These are phyloP conservation scores for Achlya hypogyna DNA, from an alignment of 352 stramenopile species.

Conservation along the genomic window DNA sequence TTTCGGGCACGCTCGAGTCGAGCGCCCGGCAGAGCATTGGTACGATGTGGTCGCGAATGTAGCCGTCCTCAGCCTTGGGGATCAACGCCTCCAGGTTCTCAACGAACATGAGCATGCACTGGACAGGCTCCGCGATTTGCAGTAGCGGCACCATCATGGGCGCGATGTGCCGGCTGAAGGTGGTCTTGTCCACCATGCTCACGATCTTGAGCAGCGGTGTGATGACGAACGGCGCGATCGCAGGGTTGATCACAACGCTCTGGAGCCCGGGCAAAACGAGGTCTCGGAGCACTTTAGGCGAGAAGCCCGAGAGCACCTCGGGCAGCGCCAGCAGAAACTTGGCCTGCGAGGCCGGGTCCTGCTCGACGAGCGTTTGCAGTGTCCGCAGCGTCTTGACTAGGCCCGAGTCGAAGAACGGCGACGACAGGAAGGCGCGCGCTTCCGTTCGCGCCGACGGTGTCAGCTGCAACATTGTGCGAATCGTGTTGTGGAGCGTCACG, in stretches of 20 bases:
- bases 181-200: constrained; percentile 77
- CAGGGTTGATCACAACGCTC: constrained; percentile 76
- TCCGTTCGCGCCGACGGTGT: constrained; percentile 54
- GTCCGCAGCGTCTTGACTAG: constrained; percentile 75
- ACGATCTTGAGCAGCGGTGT: constrained; percentile 84
- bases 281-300: constrained; percentile 62
- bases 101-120: constrained; percentile 88
- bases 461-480: constrained; percentile 59
- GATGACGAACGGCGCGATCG: constrained; percentile 80
- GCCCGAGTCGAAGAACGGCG: constrained; percentile 79
- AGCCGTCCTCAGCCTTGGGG: constrained; percentile 77
- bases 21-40: constrained; percentile 78
- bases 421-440: constrained; percentile 64
- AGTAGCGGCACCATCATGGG: constrained; percentile 76
- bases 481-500: constrained; percentile 78
- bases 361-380: constrained; percentile 74
- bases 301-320: constrained; percentile 69
- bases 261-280: constrained; percentile 78
- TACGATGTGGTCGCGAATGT: constrained; percentile 84
- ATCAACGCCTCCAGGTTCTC: constrained; percentile 74
- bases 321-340: constrained; percentile 70
- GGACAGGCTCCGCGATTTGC: constrained; percentile 73
- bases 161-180: constrained; percentile 62
- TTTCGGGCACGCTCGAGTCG: constrained; percentile 76
- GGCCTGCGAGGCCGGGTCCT: constrained; percentile 67